phyloP scores from a whole-genome alignment of 495 filamentous ascomycete genomes.

The Podospora conica region DNA sequence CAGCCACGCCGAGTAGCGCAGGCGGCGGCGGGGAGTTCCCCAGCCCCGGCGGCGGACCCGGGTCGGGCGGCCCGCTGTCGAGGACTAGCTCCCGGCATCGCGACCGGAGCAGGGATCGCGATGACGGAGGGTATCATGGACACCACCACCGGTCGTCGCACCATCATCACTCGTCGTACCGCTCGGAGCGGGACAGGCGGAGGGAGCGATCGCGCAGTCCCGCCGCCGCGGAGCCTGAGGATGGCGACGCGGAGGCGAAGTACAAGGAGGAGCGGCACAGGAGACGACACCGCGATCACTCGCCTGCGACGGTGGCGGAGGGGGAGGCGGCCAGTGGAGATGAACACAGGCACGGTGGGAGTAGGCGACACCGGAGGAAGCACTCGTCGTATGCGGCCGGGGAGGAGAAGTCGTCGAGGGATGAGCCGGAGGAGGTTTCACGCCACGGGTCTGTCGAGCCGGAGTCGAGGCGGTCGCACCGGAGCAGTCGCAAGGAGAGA shows the following conservation, averaged over 20 bases:
- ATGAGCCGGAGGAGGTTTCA: slow-evolving; percentile 40
- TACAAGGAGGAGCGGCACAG: slow-evolving; percentile 1
- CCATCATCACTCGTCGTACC: slow-evolving; percentile 11
- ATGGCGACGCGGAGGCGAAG: background rate
- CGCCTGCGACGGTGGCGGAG: slow-evolving; percentile 33
- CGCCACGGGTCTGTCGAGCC: slow-evolving; percentile 45
- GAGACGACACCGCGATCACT: slow-evolving; percentile 55
- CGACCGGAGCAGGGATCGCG: slow-evolving; percentile 14
- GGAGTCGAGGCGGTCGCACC: slow-evolving; percentile 46
- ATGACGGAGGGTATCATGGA: slow-evolving; percentile 21
- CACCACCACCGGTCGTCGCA: slow-evolving; percentile 31
- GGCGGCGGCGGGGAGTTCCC: slow-evolving; percentile 25
- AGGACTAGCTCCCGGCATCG: slow-evolving; percentile 38
- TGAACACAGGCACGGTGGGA: slow-evolving; percentile 28
- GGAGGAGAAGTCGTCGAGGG: slow-evolving; percentile 28
- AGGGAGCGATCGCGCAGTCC: background rate
- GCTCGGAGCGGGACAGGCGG: background rate
- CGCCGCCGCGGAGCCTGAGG: background rate
- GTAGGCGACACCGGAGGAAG: slow-evolving; percentile 43
- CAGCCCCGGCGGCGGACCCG: slow-evolving; percentile 21
- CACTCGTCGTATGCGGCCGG: slow-evolving; percentile 35
- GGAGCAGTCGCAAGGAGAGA: slow-evolving; percentile 43
- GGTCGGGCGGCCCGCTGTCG: slow-evolving; percentile 27
- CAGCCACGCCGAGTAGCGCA: slow-evolving; percentile 30
- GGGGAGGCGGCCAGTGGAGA: slow-evolving; percentile 37